Percentiles rank a stretch among this genome's conserved stretches.
These are phyloP conservation scores for Eutypella sp. DNA, from an alignment of 2,329 filamentous ascomycete genomes.

Conservation along the genomic window DNA sequence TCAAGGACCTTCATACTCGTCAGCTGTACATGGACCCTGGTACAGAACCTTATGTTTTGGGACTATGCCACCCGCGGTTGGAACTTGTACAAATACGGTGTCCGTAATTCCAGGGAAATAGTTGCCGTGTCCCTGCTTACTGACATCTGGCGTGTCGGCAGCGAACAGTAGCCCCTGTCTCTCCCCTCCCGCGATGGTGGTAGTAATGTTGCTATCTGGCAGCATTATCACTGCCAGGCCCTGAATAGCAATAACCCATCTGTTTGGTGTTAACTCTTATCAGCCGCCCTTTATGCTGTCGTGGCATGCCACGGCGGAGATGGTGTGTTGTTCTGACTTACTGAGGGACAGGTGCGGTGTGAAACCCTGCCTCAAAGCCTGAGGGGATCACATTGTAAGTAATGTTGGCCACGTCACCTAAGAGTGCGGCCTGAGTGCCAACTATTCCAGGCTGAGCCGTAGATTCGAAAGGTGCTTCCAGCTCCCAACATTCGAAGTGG, in stretches of 20 bases:
- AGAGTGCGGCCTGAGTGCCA: constrained; percentile 23
- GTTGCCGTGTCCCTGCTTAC: constrained; percentile 5
- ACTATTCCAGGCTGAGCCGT: constrained; percentile 27
- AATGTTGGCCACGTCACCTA: constrained; percentile 29
- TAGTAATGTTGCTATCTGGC: constrained; percentile 26
- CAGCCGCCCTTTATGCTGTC: neutral
- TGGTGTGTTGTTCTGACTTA: constrained; percentile 21
- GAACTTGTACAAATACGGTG: constrained; percentile 6
- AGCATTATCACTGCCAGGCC: constrained; percentile 38
- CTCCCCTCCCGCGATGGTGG: constrained; percentile 32
- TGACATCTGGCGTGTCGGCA: constrained; percentile 11
- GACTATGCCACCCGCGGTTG: constrained; percentile 3
- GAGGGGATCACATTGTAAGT: constrained; percentile 33
- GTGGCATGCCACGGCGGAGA: neutral
- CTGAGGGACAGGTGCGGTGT: constrained; percentile 38
- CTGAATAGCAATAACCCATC: constrained; percentile 31
- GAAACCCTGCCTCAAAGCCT: constrained; percentile 33
- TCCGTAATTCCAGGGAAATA: constrained; percentile 6
- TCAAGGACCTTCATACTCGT: no score
- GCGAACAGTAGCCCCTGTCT: constrained; percentile 37
- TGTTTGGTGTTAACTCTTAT: constrained; percentile 6
- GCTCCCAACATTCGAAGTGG: constrained; percentile 41
- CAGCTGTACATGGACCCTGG: no score
- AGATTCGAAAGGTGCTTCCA: constrained; percentile 28
- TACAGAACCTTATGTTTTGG: constrained; percentile 28